phyloP scores from a whole-genome alignment of 2,329 filamentous ascomycete genomes.

The Pyricularia pennisetigena region DNA sequence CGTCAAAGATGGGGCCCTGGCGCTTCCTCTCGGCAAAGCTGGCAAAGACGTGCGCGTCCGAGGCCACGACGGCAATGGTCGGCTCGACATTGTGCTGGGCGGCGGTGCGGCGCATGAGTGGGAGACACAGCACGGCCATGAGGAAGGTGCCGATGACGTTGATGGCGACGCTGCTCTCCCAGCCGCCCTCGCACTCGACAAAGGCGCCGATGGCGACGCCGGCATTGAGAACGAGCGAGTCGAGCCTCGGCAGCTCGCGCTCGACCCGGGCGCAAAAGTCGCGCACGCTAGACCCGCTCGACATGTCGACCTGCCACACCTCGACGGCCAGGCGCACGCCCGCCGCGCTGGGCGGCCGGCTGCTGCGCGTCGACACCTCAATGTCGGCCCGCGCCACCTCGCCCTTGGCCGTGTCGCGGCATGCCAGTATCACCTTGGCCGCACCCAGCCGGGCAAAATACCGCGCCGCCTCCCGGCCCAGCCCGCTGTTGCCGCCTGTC shows the following conservation, averaged over 20 bases:
- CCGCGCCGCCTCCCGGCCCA: conserved; percentile 26
- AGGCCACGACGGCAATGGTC: conserved; percentile 27
- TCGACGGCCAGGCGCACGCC: conserved; percentile 20
- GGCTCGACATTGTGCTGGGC: conserved; percentile 21
- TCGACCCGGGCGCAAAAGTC: conserved; percentile 24
- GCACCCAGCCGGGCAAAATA: conserved; percentile 26
- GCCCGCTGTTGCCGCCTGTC: conserved; percentile 27
- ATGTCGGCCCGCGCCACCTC: conserved; percentile 28
- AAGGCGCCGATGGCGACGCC: conserved; percentile 14
- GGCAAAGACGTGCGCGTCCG: conserved; percentile 23
- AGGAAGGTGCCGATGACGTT: conserved; percentile 38
- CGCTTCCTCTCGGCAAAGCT: conserved; percentile 20
- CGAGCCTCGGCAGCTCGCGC: conserved; percentile 26
- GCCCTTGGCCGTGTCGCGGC: conserved; percentile 24
- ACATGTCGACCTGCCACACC: conserved; percentile 41
- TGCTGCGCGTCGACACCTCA: conserved; percentile 13
- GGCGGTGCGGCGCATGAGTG: conserved; percentile 26
- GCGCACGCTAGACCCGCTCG: conserved; percentile 32
- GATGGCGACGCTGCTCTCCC: conserved; percentile 31
- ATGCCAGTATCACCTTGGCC: conserved; percentile 26
- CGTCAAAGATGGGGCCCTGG: conserved; percentile 20
- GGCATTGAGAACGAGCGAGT: conserved; percentile 32
- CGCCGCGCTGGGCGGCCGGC: conserved; percentile 5
- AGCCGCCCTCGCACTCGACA: conserved; percentile 21
- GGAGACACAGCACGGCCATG: conserved; percentile 31